These are phyloP conservation scores for Aphanomyces invadans DNA, from an alignment of 352 stramenopile genomes.

Conservation along the genomic window DNA sequence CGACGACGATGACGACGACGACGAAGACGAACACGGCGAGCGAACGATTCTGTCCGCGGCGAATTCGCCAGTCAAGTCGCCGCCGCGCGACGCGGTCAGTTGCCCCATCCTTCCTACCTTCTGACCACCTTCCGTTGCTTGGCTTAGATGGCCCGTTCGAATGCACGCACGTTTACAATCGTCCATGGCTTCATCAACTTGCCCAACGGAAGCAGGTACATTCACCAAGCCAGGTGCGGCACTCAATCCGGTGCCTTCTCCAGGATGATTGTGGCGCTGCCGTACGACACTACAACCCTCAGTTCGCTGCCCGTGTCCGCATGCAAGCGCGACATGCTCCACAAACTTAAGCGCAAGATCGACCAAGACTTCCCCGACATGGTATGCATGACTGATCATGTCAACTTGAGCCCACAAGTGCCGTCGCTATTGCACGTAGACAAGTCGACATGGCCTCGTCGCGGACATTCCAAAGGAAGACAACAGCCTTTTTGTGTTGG, in stretches of 20 bases:
- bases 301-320: not conserved
- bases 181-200: conserved; percentile 3
- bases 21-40: not conserved
- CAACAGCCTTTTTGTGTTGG: conserved; percentile 6
- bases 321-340: conserved; percentile 12
- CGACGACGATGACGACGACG: conserved; percentile 3
- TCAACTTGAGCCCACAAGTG: not conserved
- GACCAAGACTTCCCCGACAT: not conserved
- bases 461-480: not conserved
- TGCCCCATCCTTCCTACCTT: not conserved
- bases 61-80: conserved; percentile 3
- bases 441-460: not conserved
- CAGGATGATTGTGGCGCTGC: not conserved
- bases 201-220: not conserved
- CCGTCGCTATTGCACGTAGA: not conserved
- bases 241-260: no score
- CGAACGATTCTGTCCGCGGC: not conserved
- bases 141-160: not conserved
- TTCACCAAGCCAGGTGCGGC: not conserved
- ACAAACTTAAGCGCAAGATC: conserved; percentile 20
- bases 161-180: not conserved
- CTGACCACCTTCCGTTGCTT: no score
- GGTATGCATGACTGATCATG: not conserved
- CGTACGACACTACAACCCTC: not conserved
- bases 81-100: not conserved